Conservation (phyloP, 1,284 basidiomycete genomes). For the Neolentinus lepideus region DNA sequence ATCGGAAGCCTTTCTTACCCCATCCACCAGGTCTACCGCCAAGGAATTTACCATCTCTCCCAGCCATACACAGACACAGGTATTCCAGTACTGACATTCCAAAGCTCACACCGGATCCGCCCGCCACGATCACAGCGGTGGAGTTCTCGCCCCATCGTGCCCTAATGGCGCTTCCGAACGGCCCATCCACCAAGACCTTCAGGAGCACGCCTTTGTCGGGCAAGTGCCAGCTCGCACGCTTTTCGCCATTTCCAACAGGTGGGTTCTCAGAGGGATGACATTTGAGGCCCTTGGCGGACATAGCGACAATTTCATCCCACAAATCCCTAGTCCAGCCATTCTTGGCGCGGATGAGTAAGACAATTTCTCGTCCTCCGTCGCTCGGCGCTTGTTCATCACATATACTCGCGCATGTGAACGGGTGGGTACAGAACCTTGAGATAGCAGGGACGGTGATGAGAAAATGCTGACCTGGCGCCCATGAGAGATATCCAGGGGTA, state of each 20-base stretch:
- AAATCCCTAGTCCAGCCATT: constrained; percentile 73
- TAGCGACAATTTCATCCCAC: constrained; percentile 47
- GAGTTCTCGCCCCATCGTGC: constrained; percentile 62
- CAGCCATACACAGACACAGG: constrained; percentile 56
- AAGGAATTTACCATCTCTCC: constrained; percentile 38
- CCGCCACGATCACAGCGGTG: constrained; percentile 65
- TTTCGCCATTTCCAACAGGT: constrained; percentile 15
- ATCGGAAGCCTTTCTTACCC: constrained; percentile 38
- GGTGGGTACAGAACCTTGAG: constrained; percentile 66
- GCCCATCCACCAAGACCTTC: constrained; percentile 67
- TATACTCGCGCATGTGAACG: constrained; percentile 74
- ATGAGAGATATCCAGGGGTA: constrained; percentile 52
- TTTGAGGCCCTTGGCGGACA: constrained; percentile 22
- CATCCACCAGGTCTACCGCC: constrained; percentile 37
- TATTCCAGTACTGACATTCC: constrained; percentile 70
- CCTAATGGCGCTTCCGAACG: constrained; percentile 70
- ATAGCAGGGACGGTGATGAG: constrained; percentile 69
- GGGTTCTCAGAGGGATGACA: constrained; percentile 26
- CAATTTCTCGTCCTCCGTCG: constrained; percentile 48
- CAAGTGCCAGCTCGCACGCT: constrained; percentile 7
- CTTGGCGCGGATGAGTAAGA: constrained; percentile 73
- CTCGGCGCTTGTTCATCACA: constrained; percentile 45
- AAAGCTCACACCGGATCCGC: constrained; percentile 78
- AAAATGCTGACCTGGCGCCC: constrained; percentile 80
- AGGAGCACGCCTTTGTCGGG: constrained; percentile 50